phyloP scores from a whole-genome alignment of 805 yeast species.

The Kodamaea kakaduensis region DNA sequence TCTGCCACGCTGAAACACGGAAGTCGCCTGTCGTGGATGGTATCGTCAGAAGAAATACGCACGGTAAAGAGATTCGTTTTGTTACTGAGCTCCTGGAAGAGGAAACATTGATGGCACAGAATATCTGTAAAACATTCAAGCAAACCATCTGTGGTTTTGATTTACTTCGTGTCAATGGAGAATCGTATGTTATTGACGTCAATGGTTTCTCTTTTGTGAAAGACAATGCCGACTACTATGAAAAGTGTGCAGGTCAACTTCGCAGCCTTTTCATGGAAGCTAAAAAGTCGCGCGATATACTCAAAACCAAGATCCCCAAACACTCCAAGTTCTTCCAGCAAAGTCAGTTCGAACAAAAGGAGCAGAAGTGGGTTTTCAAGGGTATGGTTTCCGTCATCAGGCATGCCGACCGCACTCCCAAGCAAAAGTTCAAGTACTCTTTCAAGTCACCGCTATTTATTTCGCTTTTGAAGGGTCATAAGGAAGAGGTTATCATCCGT shows the following conservation, averaged over 20 bases:
- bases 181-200: conserved; percentile 91
- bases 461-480: conserved; percentile 86
- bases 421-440: conserved; percentile 94
- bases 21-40: conserved; percentile 99
- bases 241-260: conserved; percentile 71
- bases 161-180: conserved; percentile 80
- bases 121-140: conserved; percentile 69
- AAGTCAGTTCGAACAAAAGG: conserved; percentile 50
- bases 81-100: conserved; percentile 72
- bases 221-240: conserved; percentile 84
- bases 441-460: conserved; percentile 85
- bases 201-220: conserved; percentile 97
- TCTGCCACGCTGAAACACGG: conserved; percentile 97
- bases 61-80: conserved; percentile 93
- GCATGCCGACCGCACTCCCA: conserved; percentile 98
- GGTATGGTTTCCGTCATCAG: conserved; percentile 88
- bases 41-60: conserved; percentile 92
- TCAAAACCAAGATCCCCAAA: conserved; percentile 36
- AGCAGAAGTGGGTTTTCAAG: conserved; percentile 94
- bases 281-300: conserved; percentile 36
- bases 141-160: conserved; percentile 98
- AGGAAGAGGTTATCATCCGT: conserved; percentile 92
- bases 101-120: conserved; percentile 77
- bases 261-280: conserved; percentile 66
- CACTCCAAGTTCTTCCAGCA: conserved; percentile 31